Conservation (phyloP, 352 stramenopile genomes). For the Phytophthora macrochlamydospora region DNA sequence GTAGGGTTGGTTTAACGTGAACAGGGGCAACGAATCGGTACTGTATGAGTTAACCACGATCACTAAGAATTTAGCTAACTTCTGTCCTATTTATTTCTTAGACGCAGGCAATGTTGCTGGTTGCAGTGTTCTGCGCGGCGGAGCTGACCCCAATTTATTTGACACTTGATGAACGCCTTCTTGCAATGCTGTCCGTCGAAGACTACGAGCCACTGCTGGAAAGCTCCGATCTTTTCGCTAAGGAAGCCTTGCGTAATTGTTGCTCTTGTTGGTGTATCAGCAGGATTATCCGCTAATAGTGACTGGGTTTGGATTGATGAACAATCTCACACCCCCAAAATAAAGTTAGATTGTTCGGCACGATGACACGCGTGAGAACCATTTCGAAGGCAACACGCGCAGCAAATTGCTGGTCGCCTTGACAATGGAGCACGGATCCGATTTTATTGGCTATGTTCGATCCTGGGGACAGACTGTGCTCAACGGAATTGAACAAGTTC, state of each 20-base stretch:
- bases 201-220: constrained; percentile 80
- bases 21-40: constrained; percentile 72
- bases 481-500: constrained; percentile 22
- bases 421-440: constrained; percentile 5
- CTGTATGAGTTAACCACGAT: too few relatives aligned
- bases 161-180: constrained; percentile 71
- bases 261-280: constrained; percentile 12
- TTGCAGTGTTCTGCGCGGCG: constrained; percentile 78
- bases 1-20: constrained; percentile 86
- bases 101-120: constrained; percentile 84
- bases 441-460: constrained; percentile 9
- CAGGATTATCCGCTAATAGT: constrained; percentile 3
- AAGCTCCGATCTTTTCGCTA: constrained; percentile 62
- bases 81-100: constrained; percentile 14
- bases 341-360: constrained; percentile 13
- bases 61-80: background rate
- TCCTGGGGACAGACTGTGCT: constrained; percentile 17
- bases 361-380: background rate
- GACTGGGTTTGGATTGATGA: constrained; percentile 1
- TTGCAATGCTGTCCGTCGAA: constrained; percentile 83
- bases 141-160: constrained; percentile 84
- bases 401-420: background rate
- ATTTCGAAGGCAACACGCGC: background rate
- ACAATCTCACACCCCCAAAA: constrained; percentile 22
- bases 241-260: background rate